Conservation (phyloP, 1,284 basidiomycete species). For the Amylostereum chailletii region DNA sequence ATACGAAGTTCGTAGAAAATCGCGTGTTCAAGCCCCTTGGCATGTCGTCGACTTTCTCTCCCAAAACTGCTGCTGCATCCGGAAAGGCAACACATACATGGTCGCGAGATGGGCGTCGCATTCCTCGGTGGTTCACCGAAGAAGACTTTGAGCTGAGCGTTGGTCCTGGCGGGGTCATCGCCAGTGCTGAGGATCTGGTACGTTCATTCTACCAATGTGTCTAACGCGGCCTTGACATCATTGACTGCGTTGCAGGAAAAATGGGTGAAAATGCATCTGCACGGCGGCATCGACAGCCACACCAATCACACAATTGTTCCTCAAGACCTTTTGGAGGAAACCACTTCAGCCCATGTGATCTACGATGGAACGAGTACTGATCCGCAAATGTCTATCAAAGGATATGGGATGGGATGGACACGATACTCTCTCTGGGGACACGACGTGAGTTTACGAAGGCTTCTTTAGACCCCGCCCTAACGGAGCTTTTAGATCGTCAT, state of each 20-base stretch:
- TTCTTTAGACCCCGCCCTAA: neutral
- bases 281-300: slow-evolving; percentile 30
- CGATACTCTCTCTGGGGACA: slow-evolving; percentile 30
- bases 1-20: slow-evolving; percentile 29
- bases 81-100: slow-evolving; percentile 26
- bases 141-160: slow-evolving; percentile 17
- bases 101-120: slow-evolving; percentile 14
- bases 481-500: slow-evolving; percentile 19
- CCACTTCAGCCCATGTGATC: slow-evolving; percentile 25
- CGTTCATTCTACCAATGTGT: neutral
- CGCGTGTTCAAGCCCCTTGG: slow-evolving; percentile 33
- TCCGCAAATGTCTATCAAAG: slow-evolving; percentile 14
- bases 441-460: slow-evolving; percentile 17
- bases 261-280: slow-evolving; percentile 36
- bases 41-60: slow-evolving; percentile 35
- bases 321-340: slow-evolving; percentile 23
- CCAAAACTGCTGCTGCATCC: slow-evolving; percentile 24
- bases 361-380: neutral
- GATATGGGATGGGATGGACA: slow-evolving; percentile 35
- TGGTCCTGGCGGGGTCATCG: slow-evolving; percentile 34
- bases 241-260: slow-evolving; percentile 19
- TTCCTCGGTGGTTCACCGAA: slow-evolving; percentile 15
- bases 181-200: slow-evolving; percentile 19
- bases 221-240: neutral
- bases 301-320: slow-evolving; percentile 34